A percentile compares a stretch with the other conserved stretches of the same genome.
These are phyloP conservation scores for Ascoidea rubescens DNA, from an alignment of 805 yeast species.

Conservation along the genomic window DNA sequence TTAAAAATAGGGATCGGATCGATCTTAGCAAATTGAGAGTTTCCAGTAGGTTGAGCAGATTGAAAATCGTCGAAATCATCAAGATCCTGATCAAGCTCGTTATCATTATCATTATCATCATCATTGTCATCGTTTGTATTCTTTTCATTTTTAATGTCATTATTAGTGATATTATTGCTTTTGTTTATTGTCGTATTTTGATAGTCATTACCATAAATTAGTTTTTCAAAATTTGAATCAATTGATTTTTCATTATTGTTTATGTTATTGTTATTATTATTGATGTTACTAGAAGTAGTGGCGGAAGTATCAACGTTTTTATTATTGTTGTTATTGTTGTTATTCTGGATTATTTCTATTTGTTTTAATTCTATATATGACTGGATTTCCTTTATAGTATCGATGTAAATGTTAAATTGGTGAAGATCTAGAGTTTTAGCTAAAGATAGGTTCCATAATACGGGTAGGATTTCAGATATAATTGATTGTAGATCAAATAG, in stretches of 20 bases:
- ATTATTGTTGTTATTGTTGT: background rate
- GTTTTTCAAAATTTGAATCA: conserved; percentile 10
- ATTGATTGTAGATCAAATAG: conserved; percentile 34
- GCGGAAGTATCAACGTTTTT: background rate
- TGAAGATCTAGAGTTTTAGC: conserved; percentile 26
- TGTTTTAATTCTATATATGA: conserved; percentile 30
- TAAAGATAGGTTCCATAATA: conserved; percentile 34
- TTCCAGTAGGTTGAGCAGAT: conserved; percentile 7
- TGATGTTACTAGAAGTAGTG: background rate
- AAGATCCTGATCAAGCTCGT: conserved; percentile 5
- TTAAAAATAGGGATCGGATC: conserved; percentile 1
- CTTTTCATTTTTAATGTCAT: background rate
- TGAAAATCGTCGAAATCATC: conserved; percentile 21
- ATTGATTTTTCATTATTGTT: too few species aligned
- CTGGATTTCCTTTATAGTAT: conserved; percentile 26
- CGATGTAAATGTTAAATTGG: conserved; percentile 27
- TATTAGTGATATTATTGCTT: conserved; percentile 1
- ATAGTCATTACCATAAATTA: conserved; percentile 13
- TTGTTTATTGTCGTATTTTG: conserved; percentile 11
- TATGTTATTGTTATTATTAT: conserved; percentile 13
- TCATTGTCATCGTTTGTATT: conserved; percentile 8
- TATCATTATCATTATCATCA: too few species aligned
- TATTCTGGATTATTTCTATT: conserved; percentile 11
- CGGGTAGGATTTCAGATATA: conserved; percentile 42
- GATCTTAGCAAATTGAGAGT: conserved; percentile 1